phyloP scores from a whole-genome alignment of 2,329 filamentous ascomycete species.

The Hymenoscyphus linearis region DNA sequence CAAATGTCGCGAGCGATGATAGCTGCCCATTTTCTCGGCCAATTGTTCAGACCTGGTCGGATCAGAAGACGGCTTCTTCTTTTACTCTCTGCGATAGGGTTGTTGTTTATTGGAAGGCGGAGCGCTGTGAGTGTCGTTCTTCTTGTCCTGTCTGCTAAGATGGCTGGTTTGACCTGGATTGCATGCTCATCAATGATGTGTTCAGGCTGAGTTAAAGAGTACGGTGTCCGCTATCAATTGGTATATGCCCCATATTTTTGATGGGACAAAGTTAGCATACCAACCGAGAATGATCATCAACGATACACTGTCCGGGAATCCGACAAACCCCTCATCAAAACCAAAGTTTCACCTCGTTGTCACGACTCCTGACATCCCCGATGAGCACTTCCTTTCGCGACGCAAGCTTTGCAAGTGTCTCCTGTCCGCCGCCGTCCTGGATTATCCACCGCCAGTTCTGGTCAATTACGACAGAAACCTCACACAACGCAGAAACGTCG shows the following conservation, averaged over 20 bases:
- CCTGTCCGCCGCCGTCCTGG: slow-evolving; percentile 51
- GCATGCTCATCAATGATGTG: too few species aligned
- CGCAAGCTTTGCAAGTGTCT: slow-evolving; percentile 50
- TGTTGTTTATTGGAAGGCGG: background rate
- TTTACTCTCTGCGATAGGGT: background rate
- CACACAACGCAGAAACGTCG: background rate
- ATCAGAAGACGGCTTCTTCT: background rate
- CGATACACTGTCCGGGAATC: slow-evolving; percentile 6
- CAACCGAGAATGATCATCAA: slow-evolving; percentile 2
- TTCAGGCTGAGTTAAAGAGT: too few species aligned
- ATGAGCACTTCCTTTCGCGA: slow-evolving; percentile 29
- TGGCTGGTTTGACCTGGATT: too few species aligned
- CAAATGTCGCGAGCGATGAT: background rate
- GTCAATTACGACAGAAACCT: slow-evolving; percentile 34
- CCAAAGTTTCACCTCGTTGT: slow-evolving; percentile 50
- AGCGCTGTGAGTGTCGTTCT: too few species aligned
- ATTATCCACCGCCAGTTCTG: slow-evolving; percentile 53
- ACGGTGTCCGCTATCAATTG: background rate
- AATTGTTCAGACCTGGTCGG: background rate
- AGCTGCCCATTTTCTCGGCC: background rate
- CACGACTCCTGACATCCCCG: slow-evolving; percentile 31
- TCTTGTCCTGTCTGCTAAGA: too few species aligned
- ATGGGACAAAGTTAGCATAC: slow-evolving; percentile 12
- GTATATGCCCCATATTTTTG: background rate
- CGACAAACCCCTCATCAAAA: slow-evolving; percentile 6